Evolutionary conservation across 73 alveolate species (phyloP), one percentile per base, ranked within the genome.

Genomic region (Paramecium tetraurelia): DNA sequence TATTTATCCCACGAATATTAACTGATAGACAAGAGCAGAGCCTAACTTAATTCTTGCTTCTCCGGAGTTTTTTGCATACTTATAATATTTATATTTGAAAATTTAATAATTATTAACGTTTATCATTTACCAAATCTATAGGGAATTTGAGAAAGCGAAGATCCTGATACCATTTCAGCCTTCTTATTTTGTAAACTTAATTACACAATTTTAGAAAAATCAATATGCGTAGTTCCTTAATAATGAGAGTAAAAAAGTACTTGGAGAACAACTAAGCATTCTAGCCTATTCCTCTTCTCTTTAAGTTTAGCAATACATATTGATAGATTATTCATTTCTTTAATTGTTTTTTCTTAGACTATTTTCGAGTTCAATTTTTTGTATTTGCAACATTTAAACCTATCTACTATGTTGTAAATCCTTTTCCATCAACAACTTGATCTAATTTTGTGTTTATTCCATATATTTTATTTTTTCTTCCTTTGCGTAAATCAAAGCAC

Each of bases 1-100:
- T 80, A 72, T 22, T 48, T 80, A 41, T 80, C 90, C 90, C 90
- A 80, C 16, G 90, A 80, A 46, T 80, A 80, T 46, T 80, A 63
- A 80, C 76, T 44, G 48, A 80, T 43, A 14, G 90, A 80, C 24
- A 80, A 72, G 0, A 72, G 33, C 36, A 72, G 38, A 36, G 86
- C 86, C 46, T 72, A 72, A 72, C 86, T 72, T 40, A 72, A 72
- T 16, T 72, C 86, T 20, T 72, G 86, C 84, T 63, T 63, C 41
- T 63, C 84, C 12, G 84, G 84, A 22, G 84, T 63, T 63, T 33
- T 63, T 63, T 63, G 84, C 84, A 63, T 63, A 63, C 41, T 31
- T 31, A 31, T 63, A 63, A 33, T 63, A 63, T 63, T 63, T 63
- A 63, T 63, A 63, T 63, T 63, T 63, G 84, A 63, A 63, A 63